These are phyloP conservation scores for Warburgia ugandensis DNA, from an alignment of 164 flowering plant genomes.

Conservation along the genomic window DNA sequence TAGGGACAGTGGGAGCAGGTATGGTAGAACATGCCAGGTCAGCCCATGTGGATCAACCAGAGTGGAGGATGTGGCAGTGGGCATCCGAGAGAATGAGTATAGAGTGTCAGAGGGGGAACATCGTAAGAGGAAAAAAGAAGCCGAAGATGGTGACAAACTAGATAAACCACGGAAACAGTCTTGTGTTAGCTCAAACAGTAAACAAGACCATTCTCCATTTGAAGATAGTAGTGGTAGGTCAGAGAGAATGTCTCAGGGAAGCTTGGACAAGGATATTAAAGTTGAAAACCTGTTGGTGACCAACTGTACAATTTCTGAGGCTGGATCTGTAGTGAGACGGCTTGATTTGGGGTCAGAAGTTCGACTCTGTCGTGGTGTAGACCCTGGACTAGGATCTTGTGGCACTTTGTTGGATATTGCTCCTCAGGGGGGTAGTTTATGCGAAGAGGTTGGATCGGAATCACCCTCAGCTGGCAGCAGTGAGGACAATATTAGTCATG, in stretches of 20 bases:
- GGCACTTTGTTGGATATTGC: slow-evolving; percentile 17
- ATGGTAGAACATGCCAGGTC: not conserved
- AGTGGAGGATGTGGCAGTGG: not conserved
- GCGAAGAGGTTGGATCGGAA: slow-evolving; percentile 19
- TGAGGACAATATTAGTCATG: slow-evolving; percentile 14
- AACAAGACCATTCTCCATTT: slow-evolving; percentile 17
- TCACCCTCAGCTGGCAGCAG: slow-evolving; percentile 16
- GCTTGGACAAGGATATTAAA: not conserved
- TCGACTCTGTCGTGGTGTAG: no score
- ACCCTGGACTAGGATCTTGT: slow-evolving; percentile 11
- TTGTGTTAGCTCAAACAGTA: slow-evolving; percentile 18
- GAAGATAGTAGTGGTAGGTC: slow-evolving; percentile 9
- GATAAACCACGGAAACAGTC: slow-evolving; percentile 14
- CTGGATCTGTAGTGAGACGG: not conserved
- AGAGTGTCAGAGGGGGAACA: slow-evolving; percentile 11
- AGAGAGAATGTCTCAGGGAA: not conserved
- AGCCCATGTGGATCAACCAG: not conserved
- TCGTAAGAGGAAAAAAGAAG: slow-evolving; percentile 26
- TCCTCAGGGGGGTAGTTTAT: slow-evolving; percentile 22
- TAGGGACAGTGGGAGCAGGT: slow-evolving; percentile 2
- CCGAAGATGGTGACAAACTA: slow-evolving; percentile 11
- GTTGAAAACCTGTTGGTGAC: not conserved
- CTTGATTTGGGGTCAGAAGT: not conserved
- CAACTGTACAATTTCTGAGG: not conserved
- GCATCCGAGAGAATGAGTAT: not conserved